These are phyloP conservation scores for Sclerospora graminicola DNA, from an alignment of 352 stramenopile species.

Conservation along the genomic window DNA sequence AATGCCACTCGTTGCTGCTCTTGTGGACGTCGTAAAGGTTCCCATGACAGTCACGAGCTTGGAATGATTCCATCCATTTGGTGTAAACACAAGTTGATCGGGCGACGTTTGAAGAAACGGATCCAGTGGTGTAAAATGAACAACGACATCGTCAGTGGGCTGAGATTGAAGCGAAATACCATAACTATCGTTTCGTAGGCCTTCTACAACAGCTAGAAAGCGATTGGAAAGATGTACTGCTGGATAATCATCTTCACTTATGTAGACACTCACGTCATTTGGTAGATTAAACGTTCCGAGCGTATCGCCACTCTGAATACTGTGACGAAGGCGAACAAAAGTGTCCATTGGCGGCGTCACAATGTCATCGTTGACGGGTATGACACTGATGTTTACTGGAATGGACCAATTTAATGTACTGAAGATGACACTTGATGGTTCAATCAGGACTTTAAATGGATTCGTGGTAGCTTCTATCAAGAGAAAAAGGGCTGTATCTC, in stretches of 20 bases:
- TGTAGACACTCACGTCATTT: slow-evolving; percentile 22
- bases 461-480: too few relatives aligned
- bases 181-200: too few relatives aligned
- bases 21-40: too few relatives aligned
- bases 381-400: slow-evolving; percentile 9
- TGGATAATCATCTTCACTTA: slow-evolving; percentile 47
- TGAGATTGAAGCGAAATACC: too few relatives aligned
- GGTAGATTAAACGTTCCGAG: slow-evolving; percentile 34
- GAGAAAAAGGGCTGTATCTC: slow-evolving; percentile 17
- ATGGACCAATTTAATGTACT: slow-evolving; percentile 33
- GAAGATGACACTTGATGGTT: slow-evolving; percentile 30
- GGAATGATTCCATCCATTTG: slow-evolving; percentile 27
- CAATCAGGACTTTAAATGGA: slow-evolving; percentile 8
- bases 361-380: slow-evolving; percentile 16
- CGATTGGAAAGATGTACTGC: slow-evolving; percentile 39
- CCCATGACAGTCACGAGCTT: slow-evolving; percentile 26
- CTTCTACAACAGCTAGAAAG: slow-evolving; percentile 36
- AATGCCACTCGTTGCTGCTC: slow-evolving; percentile 17
- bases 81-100: slow-evolving; percentile 25
- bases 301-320: slow-evolving; percentile 22
- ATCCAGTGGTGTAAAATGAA: too few relatives aligned
- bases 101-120: too few relatives aligned
- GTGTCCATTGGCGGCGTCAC: too few relatives aligned
- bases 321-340: too few relatives aligned
- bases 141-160: too few relatives aligned